phyloP scores from a whole-genome alignment of 148 eudicot genomes.

The Vaccinium myrtillus region DNA sequence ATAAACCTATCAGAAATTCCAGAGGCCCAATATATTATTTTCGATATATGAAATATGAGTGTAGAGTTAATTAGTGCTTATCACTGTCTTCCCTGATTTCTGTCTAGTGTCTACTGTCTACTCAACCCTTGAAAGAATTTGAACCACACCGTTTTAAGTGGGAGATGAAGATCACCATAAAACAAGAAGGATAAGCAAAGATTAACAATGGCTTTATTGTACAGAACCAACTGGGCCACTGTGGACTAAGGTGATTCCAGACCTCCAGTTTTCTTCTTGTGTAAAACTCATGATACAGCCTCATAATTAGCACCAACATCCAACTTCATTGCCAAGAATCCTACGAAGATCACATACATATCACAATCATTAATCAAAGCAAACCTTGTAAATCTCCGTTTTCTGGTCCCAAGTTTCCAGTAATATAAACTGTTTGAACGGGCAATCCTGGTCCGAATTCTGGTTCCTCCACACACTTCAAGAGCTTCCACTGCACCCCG shows the following conservation, averaged over 20 bases:
- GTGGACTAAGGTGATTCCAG: background rate
- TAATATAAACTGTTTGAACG: conserved; percentile 57
- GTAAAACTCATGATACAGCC: background rate
- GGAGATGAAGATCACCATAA: background rate
- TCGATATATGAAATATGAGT: background rate
- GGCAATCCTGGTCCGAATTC: conserved; percentile 78
- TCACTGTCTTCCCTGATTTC: background rate
- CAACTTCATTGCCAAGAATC: background rate
- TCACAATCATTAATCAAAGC: background rate
- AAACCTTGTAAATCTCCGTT: conserved; percentile 52
- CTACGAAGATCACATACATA: background rate
- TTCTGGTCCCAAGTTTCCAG: conserved; percentile 28
- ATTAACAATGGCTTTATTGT: background rate
- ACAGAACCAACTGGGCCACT: background rate
- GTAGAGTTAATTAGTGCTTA: background rate
- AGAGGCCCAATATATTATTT: background rate
- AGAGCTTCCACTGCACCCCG: conserved; percentile 55
- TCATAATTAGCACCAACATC: background rate
- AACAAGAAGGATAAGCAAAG: background rate
- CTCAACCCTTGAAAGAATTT: background rate
- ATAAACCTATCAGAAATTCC: background rate
- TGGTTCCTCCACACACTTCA: conserved; percentile 70
- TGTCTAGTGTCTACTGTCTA: background rate
- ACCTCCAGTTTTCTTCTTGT: background rate
- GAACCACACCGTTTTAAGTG: background rate